Conservation (phyloP, 1,284 basidiomycete species). For the Boletellus sp. region DNA sequence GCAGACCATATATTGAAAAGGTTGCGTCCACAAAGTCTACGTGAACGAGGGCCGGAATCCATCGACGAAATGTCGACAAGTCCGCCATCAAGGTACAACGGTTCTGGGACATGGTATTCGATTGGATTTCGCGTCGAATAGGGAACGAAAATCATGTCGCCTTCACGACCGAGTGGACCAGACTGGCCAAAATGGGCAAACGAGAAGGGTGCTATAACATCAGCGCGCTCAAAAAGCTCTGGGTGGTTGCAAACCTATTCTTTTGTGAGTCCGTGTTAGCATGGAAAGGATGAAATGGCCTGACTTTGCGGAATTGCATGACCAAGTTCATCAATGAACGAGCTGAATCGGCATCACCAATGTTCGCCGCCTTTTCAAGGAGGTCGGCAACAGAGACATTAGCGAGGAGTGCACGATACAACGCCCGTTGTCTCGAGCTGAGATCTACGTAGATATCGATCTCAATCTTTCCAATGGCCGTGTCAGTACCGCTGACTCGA, state of each 20-base stretch:
- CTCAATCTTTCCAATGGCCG: constrained; percentile 71
- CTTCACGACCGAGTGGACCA: constrained; percentile 80
- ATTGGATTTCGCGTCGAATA: constrained; percentile 90
- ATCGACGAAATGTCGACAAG: constrained; percentile 68
- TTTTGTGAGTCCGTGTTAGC: constrained; percentile 5
- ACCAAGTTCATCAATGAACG: constrained; percentile 98
- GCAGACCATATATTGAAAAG: constrained; percentile 91
- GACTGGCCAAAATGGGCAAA: constrained; percentile 84
- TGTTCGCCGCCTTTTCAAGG: constrained; percentile 86
- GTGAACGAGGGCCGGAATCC: constrained; percentile 50
- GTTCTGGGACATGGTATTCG: constrained; percentile 70
- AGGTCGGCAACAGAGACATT: constrained; percentile 96
- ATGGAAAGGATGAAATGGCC: constrained; percentile 6
- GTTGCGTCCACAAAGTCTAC: constrained; percentile 62
- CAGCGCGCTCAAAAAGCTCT: constrained; percentile 96
- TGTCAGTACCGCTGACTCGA: constrained; percentile 2
- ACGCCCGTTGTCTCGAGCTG: constrained; percentile 88
- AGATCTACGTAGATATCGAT: constrained; percentile 94
- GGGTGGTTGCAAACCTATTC: constrained; percentile 94
- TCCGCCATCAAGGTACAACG: constrained; percentile 81
- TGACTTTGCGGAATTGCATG: constrained; percentile 98
- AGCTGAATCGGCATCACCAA: constrained; percentile 86
- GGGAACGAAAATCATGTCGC: constrained; percentile 78
- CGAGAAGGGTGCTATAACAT: constrained; percentile 90
- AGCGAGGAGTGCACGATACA: constrained; percentile 88